Conservation (phyloP, 1,139 yeast species). For the Saccharomyces hybrid region DNA sequence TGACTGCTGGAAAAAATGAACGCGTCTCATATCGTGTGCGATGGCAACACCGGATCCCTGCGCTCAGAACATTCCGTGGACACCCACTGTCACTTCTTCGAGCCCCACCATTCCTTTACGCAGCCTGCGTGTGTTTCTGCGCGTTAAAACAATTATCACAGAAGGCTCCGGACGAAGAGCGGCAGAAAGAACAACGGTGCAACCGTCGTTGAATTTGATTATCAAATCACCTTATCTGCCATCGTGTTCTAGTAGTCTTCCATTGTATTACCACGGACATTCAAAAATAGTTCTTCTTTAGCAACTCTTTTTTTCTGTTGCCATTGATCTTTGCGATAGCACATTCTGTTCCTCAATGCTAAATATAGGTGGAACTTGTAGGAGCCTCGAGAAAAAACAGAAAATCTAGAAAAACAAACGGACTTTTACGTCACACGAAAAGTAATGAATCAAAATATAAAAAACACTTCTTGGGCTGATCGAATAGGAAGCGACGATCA, state of each 20-base stretch:
- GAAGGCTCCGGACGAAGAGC: not conserved
- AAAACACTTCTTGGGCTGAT: not conserved
- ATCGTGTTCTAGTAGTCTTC: not conserved
- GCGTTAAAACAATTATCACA: not conserved
- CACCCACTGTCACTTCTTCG: not conserved
- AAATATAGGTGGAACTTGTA: not conserved
- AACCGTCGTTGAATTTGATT: not conserved
- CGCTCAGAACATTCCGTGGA: not conserved
- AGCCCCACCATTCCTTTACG: not conserved
- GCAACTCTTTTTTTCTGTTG: not conserved
- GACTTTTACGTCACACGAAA: conserved; percentile 1
- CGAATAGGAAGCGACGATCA: not conserved
- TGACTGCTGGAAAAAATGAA: not conserved
- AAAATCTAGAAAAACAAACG: not conserved
- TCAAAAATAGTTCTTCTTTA: not conserved
- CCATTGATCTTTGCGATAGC: not conserved
- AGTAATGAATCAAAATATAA: not conserved
- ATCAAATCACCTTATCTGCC: not conserved
- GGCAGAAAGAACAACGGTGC: not conserved
- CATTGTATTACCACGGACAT: not conserved
- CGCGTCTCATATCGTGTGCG: not conserved
- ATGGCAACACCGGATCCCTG: not conserved
- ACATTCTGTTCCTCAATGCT: not conserved
- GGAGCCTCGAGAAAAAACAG: not conserved
- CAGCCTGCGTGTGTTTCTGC: not conserved